Evolutionary conservation across 2,329 filamentous ascomycete genomes (phyloP), one percentile per base, ranked within the genome.

Genomic region (Hymenoscyphus scutula): DNA sequence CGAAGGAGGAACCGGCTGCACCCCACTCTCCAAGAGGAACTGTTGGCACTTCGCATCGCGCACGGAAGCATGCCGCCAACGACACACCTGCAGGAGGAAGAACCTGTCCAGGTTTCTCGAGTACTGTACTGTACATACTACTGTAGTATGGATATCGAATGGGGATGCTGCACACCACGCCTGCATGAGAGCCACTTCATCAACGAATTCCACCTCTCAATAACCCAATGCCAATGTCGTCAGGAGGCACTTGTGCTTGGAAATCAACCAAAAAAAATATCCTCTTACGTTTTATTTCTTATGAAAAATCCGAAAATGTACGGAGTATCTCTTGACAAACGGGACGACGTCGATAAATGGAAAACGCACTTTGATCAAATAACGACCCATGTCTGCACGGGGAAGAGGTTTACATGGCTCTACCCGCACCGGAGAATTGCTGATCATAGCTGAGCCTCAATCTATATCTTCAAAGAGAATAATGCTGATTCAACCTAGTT

Each of bases 161-260:
- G 51, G 51, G 30, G 29, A 54, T 54, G 51, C 23, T 54, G 51
- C 51, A 54, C 25, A 54, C 51, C 51, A 54, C 48, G 13, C 51
- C 51, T 54, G 25, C 51, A 29, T 27, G 29, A 32, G 25, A 54
- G 51, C 29, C 51, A 54, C 51, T 54, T 54, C 51, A 54, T 30
- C 51, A 5, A 27, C 51, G 7, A 27, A 29, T 29, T 34, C 51
- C 51, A 15, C 23, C 25, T 30, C 19, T 25, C 29, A 54, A 48
- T 23, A 32, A 17, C 25, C n/a, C n/a, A n/a, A n/a, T n/a, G n/a
- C 11, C 15, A 54, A 54, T 17, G 51, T 54, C 51, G 17, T 54
- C 13, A 54, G 29, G 51, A 30, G 51, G 51, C 13, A 19, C 51
- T 17, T 17, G 51, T 48, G 41, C 41, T 48, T 48, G 41, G 41